phyloP scores from a whole-genome alignment of 192 early-diverging fungal species.

The Chytriomyces sp. region DNA sequence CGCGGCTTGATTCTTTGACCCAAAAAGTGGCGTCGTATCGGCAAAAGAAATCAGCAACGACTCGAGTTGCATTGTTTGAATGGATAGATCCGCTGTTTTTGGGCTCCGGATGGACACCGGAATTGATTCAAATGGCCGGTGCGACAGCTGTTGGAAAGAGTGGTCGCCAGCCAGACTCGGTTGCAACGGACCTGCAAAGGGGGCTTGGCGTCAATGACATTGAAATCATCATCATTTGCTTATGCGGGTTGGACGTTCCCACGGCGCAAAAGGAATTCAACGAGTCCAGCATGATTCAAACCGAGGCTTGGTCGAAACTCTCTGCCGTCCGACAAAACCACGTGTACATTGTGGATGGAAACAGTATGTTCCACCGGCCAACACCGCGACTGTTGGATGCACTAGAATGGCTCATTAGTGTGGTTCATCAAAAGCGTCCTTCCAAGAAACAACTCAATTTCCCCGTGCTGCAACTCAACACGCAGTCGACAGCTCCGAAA shows the following conservation, averaged over 20 bases:
- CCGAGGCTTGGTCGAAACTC: constrained; percentile 2
- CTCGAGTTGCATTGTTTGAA: constrained; percentile 38
- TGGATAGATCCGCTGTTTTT: constrained; percentile 48
- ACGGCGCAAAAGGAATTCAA: constrained; percentile 40
- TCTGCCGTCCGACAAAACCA: constrained; percentile 15
- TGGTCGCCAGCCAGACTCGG: constrained; percentile 5
- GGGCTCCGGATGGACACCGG: constrained; percentile 46
- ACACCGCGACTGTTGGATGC: constrained; percentile 47
- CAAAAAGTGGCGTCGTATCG: background rate
- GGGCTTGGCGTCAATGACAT: constrained; percentile 25
- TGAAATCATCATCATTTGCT: constrained; percentile 39
- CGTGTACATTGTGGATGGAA: constrained; percentile 44
- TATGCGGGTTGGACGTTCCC: constrained; percentile 40
- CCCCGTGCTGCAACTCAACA: background rate
- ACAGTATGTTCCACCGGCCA: constrained; percentile 47
- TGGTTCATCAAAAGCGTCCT: background rate
- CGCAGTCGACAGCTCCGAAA: background rate
- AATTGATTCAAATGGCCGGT: constrained; percentile 41
- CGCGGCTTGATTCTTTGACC: background rate
- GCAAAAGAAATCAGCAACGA: background rate
- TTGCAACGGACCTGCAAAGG: background rate
- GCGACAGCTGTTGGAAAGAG: background rate
- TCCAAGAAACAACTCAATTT: background rate
- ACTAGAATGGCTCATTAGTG: constrained; percentile 37
- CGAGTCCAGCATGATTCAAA: background rate